Percentiles rank a stretch among this genome's conserved stretches.
Evolutionary conservation across 169 alveolate species (phyloP).

Genomic region (Cyclospora cayetanensis): DNA sequence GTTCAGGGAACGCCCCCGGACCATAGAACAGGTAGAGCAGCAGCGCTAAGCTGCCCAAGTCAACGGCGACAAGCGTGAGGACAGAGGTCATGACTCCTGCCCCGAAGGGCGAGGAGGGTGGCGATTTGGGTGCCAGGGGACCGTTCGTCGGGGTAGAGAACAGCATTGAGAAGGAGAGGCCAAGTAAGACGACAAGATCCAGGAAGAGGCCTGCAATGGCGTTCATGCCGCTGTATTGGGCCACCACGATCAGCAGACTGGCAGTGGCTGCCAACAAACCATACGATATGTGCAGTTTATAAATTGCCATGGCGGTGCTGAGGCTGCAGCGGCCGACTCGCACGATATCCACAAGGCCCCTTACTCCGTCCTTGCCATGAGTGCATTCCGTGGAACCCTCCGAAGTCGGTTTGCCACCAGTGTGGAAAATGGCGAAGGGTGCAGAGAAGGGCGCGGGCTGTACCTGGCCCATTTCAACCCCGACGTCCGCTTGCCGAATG

Average conservation of each 20-base stretch:
- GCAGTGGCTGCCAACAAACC: constrained; percentile 86
- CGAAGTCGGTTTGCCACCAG: neutral
- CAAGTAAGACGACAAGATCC: constrained; percentile 81
- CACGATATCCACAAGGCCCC: neutral
- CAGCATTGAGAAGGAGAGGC: constrained; percentile 78
- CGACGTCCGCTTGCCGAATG: constrained; percentile 92
- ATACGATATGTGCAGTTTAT: constrained; percentile 88
- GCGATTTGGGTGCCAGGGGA: constrained; percentile 1
- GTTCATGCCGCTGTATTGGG: constrained; percentile 27
- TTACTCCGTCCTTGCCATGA: neutral
- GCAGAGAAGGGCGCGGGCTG: neutral
- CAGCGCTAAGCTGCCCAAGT: neutral
- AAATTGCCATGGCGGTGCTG: constrained; percentile 88
- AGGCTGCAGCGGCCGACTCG: constrained; percentile 88
- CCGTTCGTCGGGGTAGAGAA: neutral
- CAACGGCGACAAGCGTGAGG: neutral
- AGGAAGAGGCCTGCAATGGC: constrained; percentile 82
- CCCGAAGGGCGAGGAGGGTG: constrained; percentile 15
- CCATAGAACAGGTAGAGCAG: constrained; percentile 26
- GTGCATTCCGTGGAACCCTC: neutral
- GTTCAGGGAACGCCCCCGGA: neutral
- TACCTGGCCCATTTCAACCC: constrained; percentile 89
- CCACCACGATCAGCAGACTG: constrained; percentile 79
- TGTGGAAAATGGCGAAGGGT: constrained; percentile 31
- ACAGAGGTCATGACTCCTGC: neutral